A percentile compares a stretch with the other conserved stretches of the same genome.
Evolutionary conservation across 164 flowering plant species (phyloP).

Genomic region (Macadamia tetraphylla): DNA sequence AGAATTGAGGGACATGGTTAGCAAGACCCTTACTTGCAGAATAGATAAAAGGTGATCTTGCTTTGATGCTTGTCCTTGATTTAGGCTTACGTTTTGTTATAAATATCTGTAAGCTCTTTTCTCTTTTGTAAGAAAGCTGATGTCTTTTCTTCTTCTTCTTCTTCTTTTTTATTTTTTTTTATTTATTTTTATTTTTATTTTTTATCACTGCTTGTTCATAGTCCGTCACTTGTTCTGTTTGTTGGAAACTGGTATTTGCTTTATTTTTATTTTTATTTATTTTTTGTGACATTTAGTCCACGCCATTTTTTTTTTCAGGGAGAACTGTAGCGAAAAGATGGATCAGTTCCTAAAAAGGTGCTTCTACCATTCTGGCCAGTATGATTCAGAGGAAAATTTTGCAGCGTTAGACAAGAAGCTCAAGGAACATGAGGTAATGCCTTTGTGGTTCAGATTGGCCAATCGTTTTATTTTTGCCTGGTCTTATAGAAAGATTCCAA

Average conservation of each 20-base stretch:
- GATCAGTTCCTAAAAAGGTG: constrained; percentile 81
- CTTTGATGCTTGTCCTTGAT: not conserved
- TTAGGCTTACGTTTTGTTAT: not conserved
- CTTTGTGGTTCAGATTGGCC: not conserved
- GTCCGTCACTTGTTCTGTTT: not conserved
- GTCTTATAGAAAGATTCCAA: no score
- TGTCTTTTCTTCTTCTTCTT: not conserved
- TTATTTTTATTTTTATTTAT: not conserved
- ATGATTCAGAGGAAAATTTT: constrained; percentile 74
- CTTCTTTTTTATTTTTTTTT: not conserved
- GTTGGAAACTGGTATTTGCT: not conserved
- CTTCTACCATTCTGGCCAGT: constrained; percentile 90
- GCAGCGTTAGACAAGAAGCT: constrained; percentile 65
- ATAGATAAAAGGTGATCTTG: constrained; percentile 71
- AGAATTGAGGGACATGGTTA: constrained; percentile 80
- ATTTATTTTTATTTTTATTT: no score
- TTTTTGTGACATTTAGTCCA: not conserved
- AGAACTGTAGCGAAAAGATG: constrained; percentile 87
- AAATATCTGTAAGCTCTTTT: no score
- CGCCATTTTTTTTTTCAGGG: constrained; percentile 35
- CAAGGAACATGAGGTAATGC: constrained; percentile 78
- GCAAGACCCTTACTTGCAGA: constrained; percentile 90
- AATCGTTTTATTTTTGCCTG: no score
- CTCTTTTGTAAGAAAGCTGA: not conserved
- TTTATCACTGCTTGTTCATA: not conserved